Base-by-base conservation (phyloP, 345 rosid species). In the Populus simonii region DNA sequence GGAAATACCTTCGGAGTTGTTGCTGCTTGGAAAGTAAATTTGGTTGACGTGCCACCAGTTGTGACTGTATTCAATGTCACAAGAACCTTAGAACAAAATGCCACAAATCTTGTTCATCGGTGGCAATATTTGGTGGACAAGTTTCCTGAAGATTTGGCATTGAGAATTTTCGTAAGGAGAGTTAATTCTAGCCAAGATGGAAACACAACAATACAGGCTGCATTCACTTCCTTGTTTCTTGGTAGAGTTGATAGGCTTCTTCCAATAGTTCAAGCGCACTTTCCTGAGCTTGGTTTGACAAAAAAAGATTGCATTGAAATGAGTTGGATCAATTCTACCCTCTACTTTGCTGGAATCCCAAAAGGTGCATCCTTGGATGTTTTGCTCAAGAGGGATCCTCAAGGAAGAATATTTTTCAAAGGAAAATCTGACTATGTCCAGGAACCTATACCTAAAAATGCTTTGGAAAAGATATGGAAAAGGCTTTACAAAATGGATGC, bases 301-400 rank as follows among this genome's bases (percentile, higher is more conserved):
- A 49, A 71, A 68, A 73, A 83, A 5, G 88, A 91, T 9, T 85
- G 89, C 72, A 57, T 15, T 15, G 87, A 82, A 72, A 83, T 85
- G 91, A 80, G 83, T 38, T 86, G 92, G 89, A 53, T 89, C n/a
- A 81, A 89, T 18, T 86, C 95, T 0, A 73, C 76, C 10, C 27
- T 90, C 29, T 80, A 79, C 65, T 80, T 83, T 79, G 83, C 80
- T 3, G 70, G 51, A 68, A 79, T 81, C 29, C 86, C 90, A 16
- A 77, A 13, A 0, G 72, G 76, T 25, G 66, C 80, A 2, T 12
- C 86, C 10, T 18, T 76, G 33, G 80, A 83, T 4, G 80, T 79
- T 22, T 17, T 91, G 49, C 84, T 87, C 0, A 47, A 82, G 22
- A 75, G 84, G 23, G 72, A 41, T 1, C 74, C 76, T 1, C 4